Percentiles rank a stretch among this genome's conserved stretches.
Conservation (phyloP, 108 stramenopile species). For the Cyclotella sp. region DNA sequence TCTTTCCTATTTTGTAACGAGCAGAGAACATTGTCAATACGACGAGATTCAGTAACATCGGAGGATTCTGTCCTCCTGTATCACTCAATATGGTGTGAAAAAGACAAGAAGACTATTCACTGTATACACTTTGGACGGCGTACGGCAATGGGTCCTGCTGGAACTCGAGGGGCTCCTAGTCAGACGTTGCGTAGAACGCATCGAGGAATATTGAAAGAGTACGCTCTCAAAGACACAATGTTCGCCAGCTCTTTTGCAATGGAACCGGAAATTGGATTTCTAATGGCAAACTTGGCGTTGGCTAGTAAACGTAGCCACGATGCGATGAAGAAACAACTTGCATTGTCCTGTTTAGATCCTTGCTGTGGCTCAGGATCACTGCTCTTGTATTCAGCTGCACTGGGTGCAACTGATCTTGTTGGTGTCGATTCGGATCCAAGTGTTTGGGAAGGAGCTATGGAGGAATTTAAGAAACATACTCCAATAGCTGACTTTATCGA, state of each 20-base stretch:
- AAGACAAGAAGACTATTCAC: background rate
- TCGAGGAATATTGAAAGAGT: conserved; percentile 41
- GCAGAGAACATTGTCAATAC: background rate
- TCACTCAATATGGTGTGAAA: background rate
- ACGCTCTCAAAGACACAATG: conserved; percentile 29
- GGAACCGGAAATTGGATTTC: conserved; percentile 54
- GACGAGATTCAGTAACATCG: background rate
- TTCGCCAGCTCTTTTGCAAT: conserved; percentile 23
- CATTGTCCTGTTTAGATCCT: conserved; percentile 27
- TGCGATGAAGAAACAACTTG: background rate
- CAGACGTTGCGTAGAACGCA: conserved; percentile 40
- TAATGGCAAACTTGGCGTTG: conserved; percentile 54
- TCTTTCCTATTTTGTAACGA: conserved; percentile 12
- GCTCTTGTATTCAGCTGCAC: conserved; percentile 39
- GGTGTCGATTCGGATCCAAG: conserved; percentile 36
- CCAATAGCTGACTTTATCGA: no score
- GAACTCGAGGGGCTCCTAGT: conserved; percentile 35
- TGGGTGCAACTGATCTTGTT: conserved; percentile 33
- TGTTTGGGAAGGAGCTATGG: conserved; percentile 13
- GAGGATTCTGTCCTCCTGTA: background rate
- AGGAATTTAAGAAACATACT: conserved; percentile 12
- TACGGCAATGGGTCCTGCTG: conserved; percentile 36
- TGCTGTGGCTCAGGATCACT: conserved; percentile 49
- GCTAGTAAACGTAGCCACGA: background rate
- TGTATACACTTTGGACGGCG: conserved; percentile 27